A percentile compares a stretch with the other conserved stretches of the same genome.
Conservation (phyloP, 2,329 filamentous ascomycete species). For the Xylariaceae sp. region DNA sequence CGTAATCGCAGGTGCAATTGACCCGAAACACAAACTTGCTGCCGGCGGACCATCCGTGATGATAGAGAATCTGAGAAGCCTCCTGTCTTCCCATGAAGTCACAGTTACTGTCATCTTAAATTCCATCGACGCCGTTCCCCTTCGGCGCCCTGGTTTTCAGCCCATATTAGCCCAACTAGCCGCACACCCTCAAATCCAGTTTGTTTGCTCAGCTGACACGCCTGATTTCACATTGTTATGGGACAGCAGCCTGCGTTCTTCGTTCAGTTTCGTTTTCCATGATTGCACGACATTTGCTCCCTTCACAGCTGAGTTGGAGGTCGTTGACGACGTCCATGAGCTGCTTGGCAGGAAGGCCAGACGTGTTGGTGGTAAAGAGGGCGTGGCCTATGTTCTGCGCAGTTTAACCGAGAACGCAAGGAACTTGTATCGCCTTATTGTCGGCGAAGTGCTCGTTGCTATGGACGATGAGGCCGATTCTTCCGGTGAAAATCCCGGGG, state of each 20-base stretch:
- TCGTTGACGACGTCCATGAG: conserved; percentile 86
- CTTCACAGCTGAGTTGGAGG: conserved; percentile 69
- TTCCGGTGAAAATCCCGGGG: conserved; percentile 58
- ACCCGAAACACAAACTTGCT: conserved; percentile 44
- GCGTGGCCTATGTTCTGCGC: conserved; percentile 84
- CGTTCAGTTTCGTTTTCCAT: conserved; percentile 85
- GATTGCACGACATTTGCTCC: conserved; percentile 87
- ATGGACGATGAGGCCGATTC: conserved; percentile 56
- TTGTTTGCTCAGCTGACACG: conserved; percentile 81
- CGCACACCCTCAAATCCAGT: conserved; percentile 63
- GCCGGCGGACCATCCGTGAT: conserved; percentile 65
- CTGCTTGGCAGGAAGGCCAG: conserved; percentile 76
- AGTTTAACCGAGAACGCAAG: conserved; percentile 89
- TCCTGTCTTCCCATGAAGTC: conserved; percentile 50
- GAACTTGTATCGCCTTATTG: conserved; percentile 77
- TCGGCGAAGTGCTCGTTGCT: conserved; percentile 75
- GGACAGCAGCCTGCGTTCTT: conserved; percentile 79
- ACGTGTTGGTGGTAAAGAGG: conserved; percentile 81
- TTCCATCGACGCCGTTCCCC: conserved; percentile 74
- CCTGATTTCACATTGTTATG: conserved; percentile 84
- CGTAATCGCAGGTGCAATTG: conserved; percentile 63
- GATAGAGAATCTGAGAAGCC: conserved; percentile 60
- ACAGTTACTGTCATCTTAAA: conserved; percentile 71
- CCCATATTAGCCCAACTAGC: conserved; percentile 72
- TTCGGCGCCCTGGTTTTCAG: conserved; percentile 69